Base-by-base conservation (phyloP, 2,329 filamentous ascomycete species). In the Scedosporium aurantiacum region DNA sequence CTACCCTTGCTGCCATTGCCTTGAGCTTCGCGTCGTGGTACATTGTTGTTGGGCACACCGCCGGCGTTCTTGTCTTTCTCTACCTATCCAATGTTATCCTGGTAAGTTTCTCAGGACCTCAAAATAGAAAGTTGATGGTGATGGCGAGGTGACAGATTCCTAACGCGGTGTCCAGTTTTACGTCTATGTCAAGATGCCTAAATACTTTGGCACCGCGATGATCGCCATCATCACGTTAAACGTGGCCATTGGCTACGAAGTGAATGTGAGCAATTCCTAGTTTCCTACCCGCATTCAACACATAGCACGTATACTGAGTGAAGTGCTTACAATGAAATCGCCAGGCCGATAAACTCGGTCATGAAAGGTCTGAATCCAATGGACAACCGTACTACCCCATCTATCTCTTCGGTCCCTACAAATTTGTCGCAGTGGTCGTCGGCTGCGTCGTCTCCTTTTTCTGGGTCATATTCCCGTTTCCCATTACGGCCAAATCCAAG, bases 161-260 rank as follows among this genome's bases (percentile, higher is more conserved):
- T 16, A 58, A n/a, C 16, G 21, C 14, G 2, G 10, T 12, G 28
- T 40, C 25, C 40, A 50, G 43, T 60, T 52, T 25, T 60, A 59
- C 23, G 45, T 59, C 40, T 60, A 60, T 18, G 27, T 65, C n/a
- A 60, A 60, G 43, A 54, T 52, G 58, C 58, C 58, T 12, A 50
- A 60, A 25, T 60, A 60, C 58, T 60, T 60, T 60, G 58, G 58
- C 25, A 50, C 58, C 2, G 47, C 58, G 16, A 25, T 60, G 14
- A 60, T 60, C 43, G 58, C 58, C 58, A 60, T 60, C n/a, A 52
- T 60, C 43, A 60, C 58, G 6, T 32, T 60, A n/a, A 60, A 60
- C 18, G 58, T 60, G 28, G 43, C 43, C 12, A 60, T 60, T n/a
- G 64, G 64, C 25, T 65, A 65, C 8, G 58, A 60, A 28, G 8